A percentile compares a stretch with the other conserved stretches of the same genome.
Evolutionary conservation across 495 filamentous ascomycete genomes (phyloP).

Genomic region (Daldinia vernicosa): DNA sequence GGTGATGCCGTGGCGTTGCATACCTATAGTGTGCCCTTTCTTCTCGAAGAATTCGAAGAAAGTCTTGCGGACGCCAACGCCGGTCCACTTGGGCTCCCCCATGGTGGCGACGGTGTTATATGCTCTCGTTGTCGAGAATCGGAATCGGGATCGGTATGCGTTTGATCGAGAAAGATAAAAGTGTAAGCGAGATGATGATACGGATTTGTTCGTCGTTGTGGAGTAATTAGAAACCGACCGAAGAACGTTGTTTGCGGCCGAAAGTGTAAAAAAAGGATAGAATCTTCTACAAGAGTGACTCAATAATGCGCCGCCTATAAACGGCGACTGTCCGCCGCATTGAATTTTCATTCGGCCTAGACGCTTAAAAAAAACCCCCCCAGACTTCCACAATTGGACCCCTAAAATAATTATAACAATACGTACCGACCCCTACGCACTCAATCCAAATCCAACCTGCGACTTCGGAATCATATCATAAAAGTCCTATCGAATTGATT

Average conservation of each 20-base stretch:
- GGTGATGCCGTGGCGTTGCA: slow-evolving; percentile 31
- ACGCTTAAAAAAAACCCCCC: slow-evolving; percentile 1
- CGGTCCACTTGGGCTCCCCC: slow-evolving; percentile 66
- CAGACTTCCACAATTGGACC: slow-evolving; percentile 20
- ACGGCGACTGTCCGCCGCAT: slow-evolving; percentile 41
- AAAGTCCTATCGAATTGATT: slow-evolving; percentile 6
- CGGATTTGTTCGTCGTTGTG: slow-evolving; percentile 24
- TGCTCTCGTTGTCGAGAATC: slow-evolving; percentile 30
- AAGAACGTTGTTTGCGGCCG: slow-evolving; percentile 37
- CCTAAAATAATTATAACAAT: slow-evolving; percentile 5
- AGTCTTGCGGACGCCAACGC: slow-evolving; percentile 72
- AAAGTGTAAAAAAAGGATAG: slow-evolving; percentile 40
- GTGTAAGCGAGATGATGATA: slow-evolving; percentile 1
- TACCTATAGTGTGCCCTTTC: slow-evolving; percentile 67
- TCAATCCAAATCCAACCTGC: slow-evolving; percentile 24
- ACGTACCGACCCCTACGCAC: slow-evolving; percentile 16
- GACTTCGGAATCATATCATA: slow-evolving; percentile 8
- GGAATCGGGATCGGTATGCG: slow-evolving; percentile 18
- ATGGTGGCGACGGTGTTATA: slow-evolving; percentile 46
- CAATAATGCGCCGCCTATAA: slow-evolving; percentile 47
- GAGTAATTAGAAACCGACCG: slow-evolving; percentile 18
- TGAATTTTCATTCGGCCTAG: slow-evolving; percentile 34
- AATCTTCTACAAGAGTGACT: slow-evolving; percentile 51
- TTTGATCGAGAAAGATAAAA: slow-evolving; percentile 9
- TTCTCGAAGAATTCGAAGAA: slow-evolving; percentile 87